phyloP scores from a whole-genome alignment of 306 rosid genomes.

The Abrus precatorius region DNA sequence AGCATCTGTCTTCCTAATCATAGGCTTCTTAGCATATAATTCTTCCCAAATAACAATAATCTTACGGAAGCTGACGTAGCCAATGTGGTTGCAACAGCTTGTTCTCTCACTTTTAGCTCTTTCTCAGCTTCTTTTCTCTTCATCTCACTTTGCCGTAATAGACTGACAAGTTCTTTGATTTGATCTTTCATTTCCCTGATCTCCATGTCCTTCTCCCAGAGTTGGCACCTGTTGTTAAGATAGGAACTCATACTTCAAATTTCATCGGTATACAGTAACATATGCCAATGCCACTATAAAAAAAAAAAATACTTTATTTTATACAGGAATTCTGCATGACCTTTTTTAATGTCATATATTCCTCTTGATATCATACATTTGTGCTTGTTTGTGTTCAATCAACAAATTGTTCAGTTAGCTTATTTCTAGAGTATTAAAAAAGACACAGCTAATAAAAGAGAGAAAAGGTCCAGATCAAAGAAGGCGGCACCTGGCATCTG shows the following conservation, averaged over 20 bases:
- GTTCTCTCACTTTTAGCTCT: slow-evolving; percentile 93
- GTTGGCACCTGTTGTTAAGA: slow-evolving; percentile 76
- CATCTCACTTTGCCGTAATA: slow-evolving; percentile 94
- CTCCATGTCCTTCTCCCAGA: slow-evolving; percentile 96
- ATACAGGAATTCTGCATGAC: slow-evolving; percentile 35
- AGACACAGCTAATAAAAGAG: neutral
- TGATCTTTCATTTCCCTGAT: slow-evolving; percentile 98
- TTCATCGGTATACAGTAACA: slow-evolving; percentile 31
- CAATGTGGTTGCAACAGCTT: slow-evolving; percentile 72
- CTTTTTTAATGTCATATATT: slow-evolving; percentile 19
- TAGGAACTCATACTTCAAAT: slow-evolving; percentile 46
- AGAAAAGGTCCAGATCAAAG: slow-evolving; percentile 32
- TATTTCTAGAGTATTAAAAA: slow-evolving; percentile 27
- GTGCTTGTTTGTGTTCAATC: slow-evolving; percentile 14
- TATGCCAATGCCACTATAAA: slow-evolving; percentile 21
- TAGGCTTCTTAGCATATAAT: slow-evolving; percentile 25
- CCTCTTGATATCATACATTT: slow-evolving; percentile 11
- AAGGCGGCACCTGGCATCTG: slow-evolving; percentile 79
- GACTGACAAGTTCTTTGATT: slow-evolving; percentile 92
- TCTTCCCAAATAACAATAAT: slow-evolving; percentile 38
- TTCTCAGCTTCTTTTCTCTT: slow-evolving; percentile 93
- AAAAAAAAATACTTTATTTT: neutral
- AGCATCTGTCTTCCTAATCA: neutral
- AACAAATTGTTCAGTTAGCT: slow-evolving; percentile 39
- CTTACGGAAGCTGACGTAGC: slow-evolving; percentile 85